Percentiles rank a stretch among this genome's conserved stretches.
phyloP scores from a whole-genome alignment of 1,139 yeast genomes.

The Hemisphaericaspora lyxosophila region DNA sequence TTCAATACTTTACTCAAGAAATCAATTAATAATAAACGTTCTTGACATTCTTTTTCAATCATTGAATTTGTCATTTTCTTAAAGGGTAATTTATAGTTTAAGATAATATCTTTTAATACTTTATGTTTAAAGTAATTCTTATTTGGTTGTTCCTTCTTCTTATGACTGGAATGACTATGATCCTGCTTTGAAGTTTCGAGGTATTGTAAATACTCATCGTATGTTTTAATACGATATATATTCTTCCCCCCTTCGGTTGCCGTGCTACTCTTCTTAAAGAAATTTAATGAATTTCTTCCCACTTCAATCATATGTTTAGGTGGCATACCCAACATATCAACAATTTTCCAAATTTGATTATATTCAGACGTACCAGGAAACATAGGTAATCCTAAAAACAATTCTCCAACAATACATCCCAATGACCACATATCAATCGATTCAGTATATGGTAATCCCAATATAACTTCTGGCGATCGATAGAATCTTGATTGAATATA shows the following conservation, averaged over 20 bases:
- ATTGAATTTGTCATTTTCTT: constrained; percentile 64
- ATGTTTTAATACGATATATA: constrained; percentile 30
- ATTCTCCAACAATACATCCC: constrained; percentile 94
- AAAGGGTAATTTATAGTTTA: constrained; percentile 72
- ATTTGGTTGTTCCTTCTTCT: constrained; percentile 70
- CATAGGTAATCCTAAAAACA: constrained; percentile 88
- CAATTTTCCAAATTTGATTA: constrained; percentile 81
- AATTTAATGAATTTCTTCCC: constrained; percentile 80
- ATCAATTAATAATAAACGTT: constrained; percentile 71
- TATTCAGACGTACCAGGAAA: constrained; percentile 96
- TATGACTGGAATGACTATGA: constrained; percentile 35
- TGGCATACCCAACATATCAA: constrained; percentile 81
- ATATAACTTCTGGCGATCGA: constrained; percentile 90
- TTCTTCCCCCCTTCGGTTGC: constrained; percentile 30
- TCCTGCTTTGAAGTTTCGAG: constrained; percentile 24
- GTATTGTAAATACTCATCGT: constrained; percentile 41
- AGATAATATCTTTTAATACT: constrained; percentile 69
- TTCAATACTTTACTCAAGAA: constrained; percentile 76
- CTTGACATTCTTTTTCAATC: constrained; percentile 70
- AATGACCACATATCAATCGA: constrained; percentile 98
- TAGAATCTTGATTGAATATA: constrained; percentile 95
- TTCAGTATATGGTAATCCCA: constrained; percentile 88
- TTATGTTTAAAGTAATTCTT: constrained; percentile 81
- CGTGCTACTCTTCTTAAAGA: constrained; percentile 59
- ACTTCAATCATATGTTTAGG: constrained; percentile 96